Conservation (phyloP, 2,329 filamentous ascomycete species). For the Exophiala mesophila region DNA sequence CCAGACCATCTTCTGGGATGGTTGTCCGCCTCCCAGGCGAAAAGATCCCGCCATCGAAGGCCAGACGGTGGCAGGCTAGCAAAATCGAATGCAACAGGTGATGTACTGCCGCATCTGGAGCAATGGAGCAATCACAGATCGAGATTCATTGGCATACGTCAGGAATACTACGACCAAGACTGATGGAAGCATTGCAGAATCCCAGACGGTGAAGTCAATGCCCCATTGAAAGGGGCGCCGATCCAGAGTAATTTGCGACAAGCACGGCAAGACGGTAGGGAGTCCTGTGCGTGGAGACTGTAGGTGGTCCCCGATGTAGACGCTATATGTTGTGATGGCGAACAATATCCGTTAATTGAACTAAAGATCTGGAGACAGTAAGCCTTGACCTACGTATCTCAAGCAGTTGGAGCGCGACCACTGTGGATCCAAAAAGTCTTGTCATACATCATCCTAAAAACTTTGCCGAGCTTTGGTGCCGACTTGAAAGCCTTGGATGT, state of each 20-base stretch:
- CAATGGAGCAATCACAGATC: too few relatives aligned
- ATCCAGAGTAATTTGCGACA: not conserved
- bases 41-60: too few relatives aligned
- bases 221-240: not conserved
- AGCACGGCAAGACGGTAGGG: not conserved
- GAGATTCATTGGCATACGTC: not conserved
- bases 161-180: not conserved
- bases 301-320: not conserved
- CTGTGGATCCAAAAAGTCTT: not conserved
- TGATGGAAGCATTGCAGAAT: not conserved
- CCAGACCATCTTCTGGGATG: too few relatives aligned
- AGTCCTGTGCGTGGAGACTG: not conserved
- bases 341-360: not conserved
- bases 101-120: too few relatives aligned
- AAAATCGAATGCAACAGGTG: too few relatives aligned
- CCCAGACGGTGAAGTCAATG: not conserved
- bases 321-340: not conserved
- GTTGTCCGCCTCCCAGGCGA: too few relatives aligned
- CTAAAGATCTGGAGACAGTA: not conserved
- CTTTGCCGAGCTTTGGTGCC: constrained; percentile 2
- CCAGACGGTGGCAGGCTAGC: too few relatives aligned
- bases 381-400: constrained; percentile 3
- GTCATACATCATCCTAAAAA: constrained; percentile 1
- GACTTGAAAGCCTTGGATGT: not conserved
- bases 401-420: not conserved